Conservation (phyloP, 106 monocot species). For the Platanthera zijinensis region DNA sequence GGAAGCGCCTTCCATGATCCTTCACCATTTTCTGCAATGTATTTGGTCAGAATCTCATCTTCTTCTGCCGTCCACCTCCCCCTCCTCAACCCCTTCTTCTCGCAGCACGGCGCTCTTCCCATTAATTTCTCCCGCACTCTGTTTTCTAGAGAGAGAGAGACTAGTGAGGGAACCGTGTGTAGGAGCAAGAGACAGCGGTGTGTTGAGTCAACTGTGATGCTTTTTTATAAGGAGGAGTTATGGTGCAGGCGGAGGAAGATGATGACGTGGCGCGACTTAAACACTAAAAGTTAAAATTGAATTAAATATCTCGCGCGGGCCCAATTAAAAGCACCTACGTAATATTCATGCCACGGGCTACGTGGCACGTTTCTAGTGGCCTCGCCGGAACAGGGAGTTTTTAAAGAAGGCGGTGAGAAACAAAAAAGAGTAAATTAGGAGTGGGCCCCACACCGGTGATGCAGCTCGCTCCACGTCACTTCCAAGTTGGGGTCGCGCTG, state of each 20-base stretch:
- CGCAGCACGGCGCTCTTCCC: constrained; percentile 64
- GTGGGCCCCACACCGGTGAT: not conserved
- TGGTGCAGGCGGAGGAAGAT: too few species aligned
- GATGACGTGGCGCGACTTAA: too few species aligned
- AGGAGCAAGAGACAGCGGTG: too few species aligned
- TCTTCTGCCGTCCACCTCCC: constrained; percentile 54
- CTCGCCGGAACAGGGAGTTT: too few species aligned
- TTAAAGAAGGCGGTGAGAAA: too few species aligned
- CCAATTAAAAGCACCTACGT: too few species aligned
- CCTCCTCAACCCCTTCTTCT: constrained; percentile 46
- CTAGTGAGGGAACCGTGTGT: not conserved
- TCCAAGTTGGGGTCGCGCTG: not conserved
- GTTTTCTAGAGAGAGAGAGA: not conserved
- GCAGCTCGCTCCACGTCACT: not conserved
- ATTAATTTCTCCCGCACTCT: not conserved
- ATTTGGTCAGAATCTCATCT: constrained; percentile 34
- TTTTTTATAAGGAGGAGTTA: too few species aligned
- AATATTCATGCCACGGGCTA: too few species aligned
- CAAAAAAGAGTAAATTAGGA: not conserved
- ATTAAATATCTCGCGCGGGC: too few species aligned
- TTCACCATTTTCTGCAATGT: constrained; percentile 40
- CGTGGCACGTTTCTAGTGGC: too few species aligned
- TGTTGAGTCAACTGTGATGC: too few species aligned
- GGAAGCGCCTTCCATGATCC: constrained; percentile 54
- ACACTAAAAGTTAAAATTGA: too few species aligned